Conservation (phyloP, 257 asterid species). For the Echium plantagineum region DNA sequence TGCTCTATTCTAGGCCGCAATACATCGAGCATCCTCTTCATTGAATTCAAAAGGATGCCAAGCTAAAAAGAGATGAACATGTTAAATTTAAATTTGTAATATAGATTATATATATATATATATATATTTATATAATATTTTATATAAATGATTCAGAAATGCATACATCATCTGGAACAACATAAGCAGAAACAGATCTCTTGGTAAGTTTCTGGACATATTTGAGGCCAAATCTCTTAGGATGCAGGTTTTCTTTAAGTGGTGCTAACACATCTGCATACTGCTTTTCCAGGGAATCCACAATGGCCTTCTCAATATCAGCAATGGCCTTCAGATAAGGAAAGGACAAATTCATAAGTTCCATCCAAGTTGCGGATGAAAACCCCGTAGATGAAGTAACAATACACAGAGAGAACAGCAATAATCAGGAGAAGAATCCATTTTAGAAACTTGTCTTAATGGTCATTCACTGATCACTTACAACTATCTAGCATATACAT, state of each 20-base stretch:
- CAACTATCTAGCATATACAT: too few species aligned
- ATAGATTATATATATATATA: neutral
- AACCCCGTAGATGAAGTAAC: neutral
- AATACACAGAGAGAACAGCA: too few species aligned
- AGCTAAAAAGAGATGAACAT: slow-evolving; percentile 17
- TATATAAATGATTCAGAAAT: too few species aligned
- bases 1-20: slow-evolving; percentile 38
- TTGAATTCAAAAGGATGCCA: slow-evolving; percentile 41
- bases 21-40: slow-evolving; percentile 40
- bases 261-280: slow-evolving; percentile 47
- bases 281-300: slow-evolving; percentile 42
- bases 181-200: slow-evolving; percentile 28
- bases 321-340: slow-evolving; percentile 31
- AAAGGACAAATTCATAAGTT: neutral
- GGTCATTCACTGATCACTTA: too few species aligned
- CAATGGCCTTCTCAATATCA: slow-evolving; percentile 41
- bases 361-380: neutral
- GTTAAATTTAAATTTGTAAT: slow-evolving; percentile 1
- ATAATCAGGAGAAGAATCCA: too few species aligned
- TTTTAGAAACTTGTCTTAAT: too few species aligned
- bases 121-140: too few species aligned
- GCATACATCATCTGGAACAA: slow-evolving; percentile 35
- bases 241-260: slow-evolving; percentile 29
- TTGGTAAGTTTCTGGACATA: slow-evolving; percentile 40
- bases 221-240: slow-evolving; percentile 38